A percentile compares a stretch with the other conserved stretches of the same genome.
These are phyloP conservation scores for Curvularia sp. DNA, from an alignment of 2,329 filamentous ascomycete species.

Conservation along the genomic window DNA sequence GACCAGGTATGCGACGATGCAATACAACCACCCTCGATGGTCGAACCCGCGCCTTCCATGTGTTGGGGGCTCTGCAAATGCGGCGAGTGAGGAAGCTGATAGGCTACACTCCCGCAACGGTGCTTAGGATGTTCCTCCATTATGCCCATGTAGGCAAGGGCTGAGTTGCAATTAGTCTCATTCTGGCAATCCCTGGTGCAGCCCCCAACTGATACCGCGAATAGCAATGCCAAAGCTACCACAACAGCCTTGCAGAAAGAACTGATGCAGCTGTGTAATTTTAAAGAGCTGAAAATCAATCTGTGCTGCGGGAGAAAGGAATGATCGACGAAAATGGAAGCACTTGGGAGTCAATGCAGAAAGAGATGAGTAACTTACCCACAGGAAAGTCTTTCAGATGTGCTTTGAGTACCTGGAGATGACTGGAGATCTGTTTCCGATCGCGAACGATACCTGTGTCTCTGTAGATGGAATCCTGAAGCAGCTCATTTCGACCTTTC, in stretches of 20 bases:
- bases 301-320: not conserved
- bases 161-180: slow-evolving; percentile 39
- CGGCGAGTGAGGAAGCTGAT: slow-evolving; percentile 31
- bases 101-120: slow-evolving; percentile 27
- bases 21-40: slow-evolving; percentile 36
- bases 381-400: slow-evolving; percentile 61
- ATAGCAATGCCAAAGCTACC: slow-evolving; percentile 12
- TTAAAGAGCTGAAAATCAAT: not conserved
- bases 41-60: slow-evolving; percentile 23
- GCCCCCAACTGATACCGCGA: slow-evolving; percentile 12
- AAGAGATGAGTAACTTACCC: slow-evolving; percentile 52
- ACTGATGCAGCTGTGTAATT: not conserved
- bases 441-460: slow-evolving; percentile 61
- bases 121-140: slow-evolving; percentile 41
- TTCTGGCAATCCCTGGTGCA: slow-evolving; percentile 22
- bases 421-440: slow-evolving; percentile 69
- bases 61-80: slow-evolving; percentile 35
- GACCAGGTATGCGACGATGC: slow-evolving; percentile 25
- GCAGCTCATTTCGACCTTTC: slow-evolving; percentile 68
- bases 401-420: slow-evolving; percentile 68
- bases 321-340: not conserved
- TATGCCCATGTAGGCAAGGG: slow-evolving; percentile 54
- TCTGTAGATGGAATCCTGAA: slow-evolving; percentile 64
- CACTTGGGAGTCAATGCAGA: not conserved
- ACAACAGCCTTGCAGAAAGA: slow-evolving; percentile 8